Conservation (phyloP, 1,284 basidiomycete species). For the Cryptococcus sp. region DNA sequence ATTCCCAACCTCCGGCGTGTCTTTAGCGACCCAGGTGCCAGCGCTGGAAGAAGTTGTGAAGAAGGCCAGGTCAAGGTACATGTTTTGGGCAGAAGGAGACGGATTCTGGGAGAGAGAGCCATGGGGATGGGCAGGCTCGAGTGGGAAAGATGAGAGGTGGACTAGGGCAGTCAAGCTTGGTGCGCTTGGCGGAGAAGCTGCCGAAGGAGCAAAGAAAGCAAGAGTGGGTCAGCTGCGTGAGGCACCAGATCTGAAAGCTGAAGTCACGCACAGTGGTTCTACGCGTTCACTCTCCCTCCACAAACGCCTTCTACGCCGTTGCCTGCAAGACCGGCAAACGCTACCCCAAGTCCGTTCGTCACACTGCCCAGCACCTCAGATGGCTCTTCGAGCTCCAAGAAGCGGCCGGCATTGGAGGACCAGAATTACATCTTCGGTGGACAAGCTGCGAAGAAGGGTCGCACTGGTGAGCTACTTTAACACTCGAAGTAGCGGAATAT, state of each 20-base stretch:
- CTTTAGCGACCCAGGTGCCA: conserved; percentile 56
- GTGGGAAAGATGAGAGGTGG: conserved; percentile 59
- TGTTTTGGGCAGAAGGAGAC: conserved; percentile 59
- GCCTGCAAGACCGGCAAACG: conserved; percentile 39
- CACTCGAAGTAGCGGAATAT: not conserved
- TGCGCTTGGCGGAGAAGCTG: conserved; percentile 69
- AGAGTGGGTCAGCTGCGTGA: conserved; percentile 64
- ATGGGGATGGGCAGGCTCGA: conserved; percentile 74
- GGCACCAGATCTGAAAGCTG: not conserved
- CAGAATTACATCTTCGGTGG: conserved; percentile 29
- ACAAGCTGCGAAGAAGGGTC: conserved; percentile 55
- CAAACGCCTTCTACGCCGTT: conserved; percentile 43
- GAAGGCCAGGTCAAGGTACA: conserved; percentile 45
- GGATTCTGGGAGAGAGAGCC: conserved; percentile 91
- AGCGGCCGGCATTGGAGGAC: conserved; percentile 64
- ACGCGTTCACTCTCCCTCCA: conserved; percentile 67
- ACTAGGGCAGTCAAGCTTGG: conserved; percentile 81
- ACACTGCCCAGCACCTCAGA: conserved; percentile 12
- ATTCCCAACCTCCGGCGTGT: conserved; percentile 55
- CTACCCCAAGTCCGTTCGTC: conserved; percentile 44
- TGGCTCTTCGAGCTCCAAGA: conserved; percentile 21
- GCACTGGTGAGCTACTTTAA: conserved; percentile 22
- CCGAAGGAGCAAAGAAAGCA: conserved; percentile 67
- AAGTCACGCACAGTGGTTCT: conserved; percentile 63
- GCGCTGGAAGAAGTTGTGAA: conserved; percentile 69